Base-by-base conservation (phyloP, 2,329 filamentous ascomycete species). In the Claviceps monticola region DNA sequence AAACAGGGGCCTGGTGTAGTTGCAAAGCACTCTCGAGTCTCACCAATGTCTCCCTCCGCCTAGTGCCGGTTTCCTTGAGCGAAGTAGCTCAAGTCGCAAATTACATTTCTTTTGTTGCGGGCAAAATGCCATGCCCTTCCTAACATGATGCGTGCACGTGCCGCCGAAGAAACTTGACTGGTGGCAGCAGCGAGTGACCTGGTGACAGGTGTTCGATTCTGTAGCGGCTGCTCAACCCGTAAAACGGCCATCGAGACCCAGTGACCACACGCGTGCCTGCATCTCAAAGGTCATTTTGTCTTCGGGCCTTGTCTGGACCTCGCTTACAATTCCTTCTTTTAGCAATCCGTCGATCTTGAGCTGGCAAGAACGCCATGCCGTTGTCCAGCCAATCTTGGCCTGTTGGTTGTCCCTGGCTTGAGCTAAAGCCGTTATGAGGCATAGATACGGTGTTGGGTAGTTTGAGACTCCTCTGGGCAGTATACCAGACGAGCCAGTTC, bases 271-370 rank as follows among this genome's bases (percentile, higher is more conserved):
- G 11, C 42, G 17, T 34, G 48, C 48, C 17, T 50, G 42, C 49
- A 42, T 38, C 26, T 38, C 34, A 42, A 41, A 23, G 44, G 44
- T 37, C 8, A 21, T 23, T 47, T n/a, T 26, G 44, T 46, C 34
- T 21, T n/a, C n/a, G 26, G 13, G n/a, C 13, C 14, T 23, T n/a
- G 8, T 19, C 36, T 34, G 26, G 5, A 38, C 9, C 46, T 55
- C 53, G 53, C 53, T 53, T 55, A 53, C 41, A 14, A 23, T 51
- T 53, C 14, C 53, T 53, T n/a, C 44, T 53, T 55, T 52, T 14
- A 29, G 52, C 26, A 43, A 21, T 5, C 41, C 5, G 21, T 19
- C 16, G 38, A 17, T 21, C 46, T 49, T 8, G 45, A 41, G 17
- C 42, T 37, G 49, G 52, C 52, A 53, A 38, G 52, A 51, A 48